A percentile compares a stretch with the other conserved stretches of the same genome.
phyloP scores from a whole-genome alignment of 305 asterid species.

The Rubia peregrina region DNA sequence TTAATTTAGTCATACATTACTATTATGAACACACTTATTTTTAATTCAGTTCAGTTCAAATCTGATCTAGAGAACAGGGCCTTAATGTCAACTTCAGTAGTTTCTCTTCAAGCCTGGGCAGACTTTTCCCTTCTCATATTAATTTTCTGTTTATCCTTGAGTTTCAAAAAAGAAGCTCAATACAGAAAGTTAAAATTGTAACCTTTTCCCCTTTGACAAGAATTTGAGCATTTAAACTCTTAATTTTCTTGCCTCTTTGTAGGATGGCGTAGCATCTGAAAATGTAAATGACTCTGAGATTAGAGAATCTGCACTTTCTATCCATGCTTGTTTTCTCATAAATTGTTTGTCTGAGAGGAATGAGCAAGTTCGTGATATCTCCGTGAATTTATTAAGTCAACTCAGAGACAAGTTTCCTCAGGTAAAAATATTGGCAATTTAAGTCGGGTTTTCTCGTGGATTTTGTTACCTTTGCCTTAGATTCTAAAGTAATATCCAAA shows the following conservation, averaged over 20 bases:
- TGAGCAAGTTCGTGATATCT: slow-evolving; percentile 83
- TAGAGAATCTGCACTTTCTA: slow-evolving; percentile 77
- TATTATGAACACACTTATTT: too few species aligned
- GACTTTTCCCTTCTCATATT: neutral
- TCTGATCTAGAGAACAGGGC: too few species aligned
- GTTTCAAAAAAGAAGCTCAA: neutral
- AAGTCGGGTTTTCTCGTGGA: slow-evolving; percentile 15
- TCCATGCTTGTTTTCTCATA: slow-evolving; percentile 93
- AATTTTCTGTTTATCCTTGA: neutral
- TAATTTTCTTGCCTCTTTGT: slow-evolving; percentile 35
- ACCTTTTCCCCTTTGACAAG: neutral
- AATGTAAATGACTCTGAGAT: slow-evolving; percentile 71
- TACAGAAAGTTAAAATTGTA: neutral
- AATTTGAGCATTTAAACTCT: neutral
- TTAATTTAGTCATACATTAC: too few species aligned
- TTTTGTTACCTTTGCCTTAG: slow-evolving; percentile 21
- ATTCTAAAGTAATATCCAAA: slow-evolving; percentile 22
- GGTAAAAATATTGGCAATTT: slow-evolving; percentile 37
- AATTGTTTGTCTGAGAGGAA: slow-evolving; percentile 93
- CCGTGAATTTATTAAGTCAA: slow-evolving; percentile 75
- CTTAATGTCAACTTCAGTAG: neutral
- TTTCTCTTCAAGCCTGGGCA: too few species aligned
- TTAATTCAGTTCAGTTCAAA: too few species aligned
- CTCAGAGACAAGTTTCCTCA: slow-evolving; percentile 94
- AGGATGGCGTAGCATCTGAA: slow-evolving; percentile 87